Evolutionary conservation across 345 rosid genomes (phyloP).

Genomic region (Corchorus capsularis): DNA sequence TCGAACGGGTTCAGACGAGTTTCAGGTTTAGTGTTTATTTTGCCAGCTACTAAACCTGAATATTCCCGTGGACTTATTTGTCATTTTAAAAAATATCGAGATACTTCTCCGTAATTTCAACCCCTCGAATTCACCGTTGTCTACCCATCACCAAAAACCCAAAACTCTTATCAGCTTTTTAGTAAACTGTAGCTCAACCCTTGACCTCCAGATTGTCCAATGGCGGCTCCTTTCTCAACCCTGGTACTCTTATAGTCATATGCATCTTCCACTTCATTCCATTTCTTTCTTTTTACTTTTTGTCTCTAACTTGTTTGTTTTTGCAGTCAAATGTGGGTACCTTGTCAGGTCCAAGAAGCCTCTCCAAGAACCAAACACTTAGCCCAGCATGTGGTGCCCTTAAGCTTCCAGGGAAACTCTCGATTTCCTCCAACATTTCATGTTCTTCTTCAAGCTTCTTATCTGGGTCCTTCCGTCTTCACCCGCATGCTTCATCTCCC

Average conservation of each 20-base stretch:
- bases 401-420: conserved; percentile 26
- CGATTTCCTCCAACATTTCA: conserved; percentile 33
- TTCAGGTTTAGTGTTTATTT: too few species aligned
- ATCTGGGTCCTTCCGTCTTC: conserved; percentile 40
- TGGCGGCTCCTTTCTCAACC: conserved; percentile 59
- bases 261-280: not conserved
- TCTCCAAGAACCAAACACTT: conserved; percentile 29
- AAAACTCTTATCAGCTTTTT: not conserved
- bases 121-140: not conserved
- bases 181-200: not conserved
- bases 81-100: not conserved
- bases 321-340: conserved; percentile 62
- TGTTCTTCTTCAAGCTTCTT: conserved; percentile 39
- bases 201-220: conserved; percentile 26
- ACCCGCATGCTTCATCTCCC: conserved; percentile 39
- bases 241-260: conserved; percentile 49
- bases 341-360: conserved; percentile 40
- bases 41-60: too few species aligned
- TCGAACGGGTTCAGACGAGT: too few species aligned
- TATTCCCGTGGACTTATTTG: not conserved
- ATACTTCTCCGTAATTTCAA: not conserved
- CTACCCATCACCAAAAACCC: not conserved
- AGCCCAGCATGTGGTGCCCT: conserved; percentile 34
- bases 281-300: not conserved
- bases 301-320: not conserved